These are phyloP conservation scores for Dendrobium huoshanense DNA, from an alignment of 106 monocot genomes.

Conservation along the genomic window DNA sequence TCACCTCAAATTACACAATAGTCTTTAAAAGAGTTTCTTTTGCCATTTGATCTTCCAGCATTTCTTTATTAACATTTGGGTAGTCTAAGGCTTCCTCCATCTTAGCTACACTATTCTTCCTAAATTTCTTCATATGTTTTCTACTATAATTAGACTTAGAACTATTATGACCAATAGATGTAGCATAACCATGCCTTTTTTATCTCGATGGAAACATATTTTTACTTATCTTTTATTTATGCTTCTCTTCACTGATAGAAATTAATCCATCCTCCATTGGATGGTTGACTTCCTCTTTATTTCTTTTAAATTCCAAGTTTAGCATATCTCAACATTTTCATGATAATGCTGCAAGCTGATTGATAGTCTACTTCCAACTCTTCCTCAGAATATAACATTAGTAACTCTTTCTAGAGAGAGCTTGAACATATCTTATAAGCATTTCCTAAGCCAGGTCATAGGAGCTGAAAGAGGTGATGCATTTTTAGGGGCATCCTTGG, in stretches of 20 bases:
- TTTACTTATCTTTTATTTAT: not conserved
- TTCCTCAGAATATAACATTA: not conserved
- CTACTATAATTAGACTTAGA: constrained; percentile 14
- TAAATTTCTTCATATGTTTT: constrained; percentile 25
- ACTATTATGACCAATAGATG: constrained; percentile 19
- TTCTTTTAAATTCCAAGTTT: not conserved
- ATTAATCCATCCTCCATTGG: constrained; percentile 11
- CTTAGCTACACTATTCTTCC: constrained; percentile 9
- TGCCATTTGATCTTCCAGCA: not conserved
- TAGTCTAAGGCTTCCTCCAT: constrained; percentile 18
- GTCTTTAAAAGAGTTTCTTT: not conserved
- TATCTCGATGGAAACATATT: constrained; percentile 13
- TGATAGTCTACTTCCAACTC: too few relatives aligned
- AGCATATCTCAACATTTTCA: not conserved
- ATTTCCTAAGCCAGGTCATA: constrained; percentile 51
- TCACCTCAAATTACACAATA: not conserved
- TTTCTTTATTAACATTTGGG: not conserved
- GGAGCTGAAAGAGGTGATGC: too few relatives aligned
- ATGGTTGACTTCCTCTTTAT: not conserved
- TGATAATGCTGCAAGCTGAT: too few relatives aligned
- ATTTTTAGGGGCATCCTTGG: not conserved
- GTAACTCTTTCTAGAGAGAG: constrained; percentile 31
- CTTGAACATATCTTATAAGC: constrained; percentile 41
- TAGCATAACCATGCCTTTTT: not conserved
- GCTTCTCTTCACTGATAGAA: not conserved